phyloP scores from a whole-genome alignment of 2,329 filamentous ascomycete genomes.

The Claviceps pusilla region DNA sequence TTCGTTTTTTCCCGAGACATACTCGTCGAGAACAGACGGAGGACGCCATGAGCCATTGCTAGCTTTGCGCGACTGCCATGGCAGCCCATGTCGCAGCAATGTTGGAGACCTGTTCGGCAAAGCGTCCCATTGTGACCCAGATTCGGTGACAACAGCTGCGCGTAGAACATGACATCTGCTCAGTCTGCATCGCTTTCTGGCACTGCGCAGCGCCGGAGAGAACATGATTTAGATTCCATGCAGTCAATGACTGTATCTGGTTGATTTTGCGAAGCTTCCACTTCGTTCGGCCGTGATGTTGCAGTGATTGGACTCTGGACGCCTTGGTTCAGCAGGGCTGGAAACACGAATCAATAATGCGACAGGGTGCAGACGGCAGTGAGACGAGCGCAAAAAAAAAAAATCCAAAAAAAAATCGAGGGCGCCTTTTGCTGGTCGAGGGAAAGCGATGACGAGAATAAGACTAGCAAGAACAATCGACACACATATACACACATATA shows the following conservation, averaged over 20 bases:
- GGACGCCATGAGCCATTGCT: slow-evolving; percentile 41
- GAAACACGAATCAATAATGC: background rate
- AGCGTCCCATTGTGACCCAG: background rate
- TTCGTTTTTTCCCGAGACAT: slow-evolving; percentile 13
- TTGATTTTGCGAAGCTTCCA: background rate
- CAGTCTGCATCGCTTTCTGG: slow-evolving; percentile 26
- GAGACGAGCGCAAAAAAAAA: background rate
- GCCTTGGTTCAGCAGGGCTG: background rate
- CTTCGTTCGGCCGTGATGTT: background rate
- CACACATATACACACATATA: too few relatives aligned
- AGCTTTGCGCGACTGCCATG: slow-evolving; percentile 8
- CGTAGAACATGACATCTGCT: slow-evolving; percentile 9
- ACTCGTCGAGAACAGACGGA: slow-evolving; percentile 51
- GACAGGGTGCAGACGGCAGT: background rate
- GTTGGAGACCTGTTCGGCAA: background rate
- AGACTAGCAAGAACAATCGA: background rate
- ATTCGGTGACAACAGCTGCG: slow-evolving; percentile 1
- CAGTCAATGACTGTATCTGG: slow-evolving; percentile 8
- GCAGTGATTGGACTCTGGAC: background rate
- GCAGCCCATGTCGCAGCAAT: background rate
- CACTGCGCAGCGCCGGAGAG: slow-evolving; percentile 30
- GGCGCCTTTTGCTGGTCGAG: background rate
- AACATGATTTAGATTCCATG: slow-evolving; percentile 29
- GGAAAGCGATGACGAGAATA: background rate
- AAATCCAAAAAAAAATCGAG: background rate